Conservation (phyloP, 108 stramenopile genomes). For the Schizochytrium sp. region DNA sequence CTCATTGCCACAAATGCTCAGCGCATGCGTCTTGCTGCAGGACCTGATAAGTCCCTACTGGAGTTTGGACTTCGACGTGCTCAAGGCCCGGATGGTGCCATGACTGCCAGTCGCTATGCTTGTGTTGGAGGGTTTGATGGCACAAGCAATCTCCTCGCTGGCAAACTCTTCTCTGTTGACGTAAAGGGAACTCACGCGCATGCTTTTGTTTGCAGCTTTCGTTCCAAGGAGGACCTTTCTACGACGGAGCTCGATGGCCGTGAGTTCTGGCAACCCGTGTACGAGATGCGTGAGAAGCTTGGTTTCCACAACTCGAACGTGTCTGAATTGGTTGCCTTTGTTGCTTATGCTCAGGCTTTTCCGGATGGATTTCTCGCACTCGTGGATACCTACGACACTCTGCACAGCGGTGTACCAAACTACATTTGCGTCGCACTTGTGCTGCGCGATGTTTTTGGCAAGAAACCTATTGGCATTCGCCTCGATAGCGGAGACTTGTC, state of each 20-base stretch:
- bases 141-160: slow-evolving; percentile 94
- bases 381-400: slow-evolving; percentile 97
- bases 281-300: not conserved
- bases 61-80: slow-evolving; percentile 98
- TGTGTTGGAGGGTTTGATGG: slow-evolving; percentile 95
- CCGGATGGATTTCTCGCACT: slow-evolving; percentile 92
- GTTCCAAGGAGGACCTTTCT: slow-evolving; percentile 80
- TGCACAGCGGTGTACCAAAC: slow-evolving; percentile 90
- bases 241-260: not conserved
- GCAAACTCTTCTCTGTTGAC: slow-evolving; percentile 83
- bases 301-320: slow-evolving; percentile 80
- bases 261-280: slow-evolving; percentile 62
- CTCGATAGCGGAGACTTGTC: slow-evolving; percentile 95
- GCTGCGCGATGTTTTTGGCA: slow-evolving; percentile 85
- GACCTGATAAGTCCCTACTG: slow-evolving; percentile 79
- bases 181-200: slow-evolving; percentile 96
- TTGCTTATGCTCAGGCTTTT: slow-evolving; percentile 93
- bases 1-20: slow-evolving; percentile 94
- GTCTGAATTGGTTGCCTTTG: slow-evolving; percentile 95
- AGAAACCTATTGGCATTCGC: slow-evolving; percentile 88
- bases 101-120: slow-evolving; percentile 90
- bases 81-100: slow-evolving; percentile 96
- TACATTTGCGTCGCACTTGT: slow-evolving; percentile 90
- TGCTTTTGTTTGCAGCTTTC: slow-evolving; percentile 91
- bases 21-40: slow-evolving; percentile 91